phyloP scores from a whole-genome alignment of 202 grass and related monocot species.

The Panicum hallii region DNA sequence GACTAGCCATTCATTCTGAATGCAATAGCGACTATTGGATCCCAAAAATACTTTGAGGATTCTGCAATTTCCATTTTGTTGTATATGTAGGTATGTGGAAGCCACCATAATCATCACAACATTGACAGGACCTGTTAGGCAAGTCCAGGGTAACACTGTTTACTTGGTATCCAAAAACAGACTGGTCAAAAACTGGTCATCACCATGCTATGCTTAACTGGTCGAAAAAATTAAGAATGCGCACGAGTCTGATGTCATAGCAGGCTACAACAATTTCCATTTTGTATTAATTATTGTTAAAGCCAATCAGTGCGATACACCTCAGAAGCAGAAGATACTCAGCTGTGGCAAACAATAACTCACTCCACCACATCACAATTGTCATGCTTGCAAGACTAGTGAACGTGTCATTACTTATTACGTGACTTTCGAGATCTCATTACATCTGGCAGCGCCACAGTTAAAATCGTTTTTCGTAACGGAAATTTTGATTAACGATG shows the following conservation, averaged over 20 bases:
- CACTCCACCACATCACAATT: neutral
- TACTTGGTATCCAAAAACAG: conserved; percentile 1
- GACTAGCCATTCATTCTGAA: neutral
- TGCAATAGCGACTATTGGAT: neutral
- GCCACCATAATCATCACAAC: conserved; percentile 7
- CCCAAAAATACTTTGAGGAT: neutral
- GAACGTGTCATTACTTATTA: neutral
- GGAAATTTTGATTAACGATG: conserved; percentile 8
- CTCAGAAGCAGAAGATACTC: neutral
- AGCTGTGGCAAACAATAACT: neutral
- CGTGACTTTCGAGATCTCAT: neutral
- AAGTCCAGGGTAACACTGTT: neutral
- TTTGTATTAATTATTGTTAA: conserved; percentile 24
- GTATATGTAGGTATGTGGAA: neutral
- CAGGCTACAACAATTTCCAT: neutral
- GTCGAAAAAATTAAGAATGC: neutral
- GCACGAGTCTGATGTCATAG: neutral
- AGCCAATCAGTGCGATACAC: neutral
- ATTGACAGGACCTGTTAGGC: neutral
- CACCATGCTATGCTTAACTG: conserved; percentile 6
- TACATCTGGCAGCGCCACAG: neutral
- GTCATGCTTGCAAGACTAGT: conserved; percentile 10
- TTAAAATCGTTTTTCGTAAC: neutral
- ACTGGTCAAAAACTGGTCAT: neutral
- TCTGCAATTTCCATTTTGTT: neutral